A percentile compares a stretch with the other conserved stretches of the same genome.
Evolutionary conservation across 805 yeast species (phyloP).

Genomic region (Candida fluviatilis): DNA sequence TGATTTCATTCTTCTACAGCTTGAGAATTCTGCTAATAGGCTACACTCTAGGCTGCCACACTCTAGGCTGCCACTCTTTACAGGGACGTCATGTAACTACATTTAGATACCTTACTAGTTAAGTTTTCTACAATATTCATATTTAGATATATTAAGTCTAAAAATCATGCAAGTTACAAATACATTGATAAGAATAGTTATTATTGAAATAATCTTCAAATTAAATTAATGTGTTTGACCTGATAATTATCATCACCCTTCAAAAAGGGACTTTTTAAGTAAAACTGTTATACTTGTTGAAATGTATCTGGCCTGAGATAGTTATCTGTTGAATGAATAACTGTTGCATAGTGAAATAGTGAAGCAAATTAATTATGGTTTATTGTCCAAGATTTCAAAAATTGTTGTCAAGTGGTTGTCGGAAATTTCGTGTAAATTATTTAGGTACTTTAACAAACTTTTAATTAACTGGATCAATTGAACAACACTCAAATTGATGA

Average conservation of each 20-base stretch:
- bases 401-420: constrained; percentile 25
- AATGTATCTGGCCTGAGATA: background rate
- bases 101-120: too few relatives aligned
- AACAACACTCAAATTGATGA: constrained; percentile 60
- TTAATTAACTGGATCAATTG: constrained; percentile 63
- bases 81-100: too few relatives aligned
- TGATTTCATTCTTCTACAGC: too few relatives aligned
- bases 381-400: constrained; percentile 25
- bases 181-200: background rate
- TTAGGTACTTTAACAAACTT: constrained; percentile 54
- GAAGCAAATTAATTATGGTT: background rate
- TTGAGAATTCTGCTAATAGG: too few relatives aligned
- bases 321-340: constrained; percentile 1
- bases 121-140: too few relatives aligned
- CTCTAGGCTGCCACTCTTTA: too few relatives aligned
- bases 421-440: constrained; percentile 24
- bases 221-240: background rate
- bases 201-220: background rate
- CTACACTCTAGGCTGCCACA: too few relatives aligned
- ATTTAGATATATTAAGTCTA: background rate
- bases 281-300: background rate
- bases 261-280: background rate
- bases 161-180: constrained; percentile 1
- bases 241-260: background rate
- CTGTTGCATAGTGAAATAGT: background rate